Evolutionary conservation across 2,329 filamentous ascomycete genomes (phyloP).

Genomic region (Hirsutella rhossiliensis): DNA sequence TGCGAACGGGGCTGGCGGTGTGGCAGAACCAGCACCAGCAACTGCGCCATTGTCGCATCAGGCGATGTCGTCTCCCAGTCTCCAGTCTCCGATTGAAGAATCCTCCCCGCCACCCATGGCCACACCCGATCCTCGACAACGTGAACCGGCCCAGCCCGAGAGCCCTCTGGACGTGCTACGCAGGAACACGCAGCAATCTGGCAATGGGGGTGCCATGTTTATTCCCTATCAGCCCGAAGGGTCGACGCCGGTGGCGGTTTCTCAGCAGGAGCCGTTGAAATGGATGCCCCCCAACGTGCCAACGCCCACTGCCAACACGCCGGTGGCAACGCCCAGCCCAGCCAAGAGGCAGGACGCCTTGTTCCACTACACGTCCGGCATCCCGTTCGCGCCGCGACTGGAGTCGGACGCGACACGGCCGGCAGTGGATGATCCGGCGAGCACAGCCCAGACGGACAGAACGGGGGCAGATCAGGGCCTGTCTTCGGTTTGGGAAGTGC

Average conservation of each 20-base stretch:
- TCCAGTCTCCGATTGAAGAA: constrained; percentile 13
- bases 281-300: constrained; percentile 39
- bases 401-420: constrained; percentile 2
- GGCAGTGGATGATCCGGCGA: not conserved
- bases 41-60: constrained; percentile 9
- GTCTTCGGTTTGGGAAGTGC: constrained; percentile 9
- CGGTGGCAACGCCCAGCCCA: constrained; percentile 20
- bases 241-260: constrained; percentile 25
- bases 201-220: constrained; percentile 27
- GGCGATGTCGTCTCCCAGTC: constrained; percentile 10
- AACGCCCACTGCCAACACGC: constrained; percentile 21
- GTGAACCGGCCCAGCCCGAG: constrained; percentile 11
- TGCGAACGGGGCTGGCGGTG: too few relatives aligned
- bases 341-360: constrained; percentile 20
- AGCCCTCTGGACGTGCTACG: constrained; percentile 16
- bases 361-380: constrained; percentile 29
- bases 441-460: not conserved
- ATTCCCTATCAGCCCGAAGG: constrained; percentile 45
- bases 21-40: not conserved
- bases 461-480: not conserved
- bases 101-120: constrained; percentile 8
- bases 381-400: constrained; percentile 31
- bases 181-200: constrained; percentile 13
- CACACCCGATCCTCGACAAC: constrained; percentile 11
- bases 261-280: constrained; percentile 27